Evolutionary conservation across 306 rosid genomes (phyloP).

Genomic region (Lathyrus tuberosus): DNA sequence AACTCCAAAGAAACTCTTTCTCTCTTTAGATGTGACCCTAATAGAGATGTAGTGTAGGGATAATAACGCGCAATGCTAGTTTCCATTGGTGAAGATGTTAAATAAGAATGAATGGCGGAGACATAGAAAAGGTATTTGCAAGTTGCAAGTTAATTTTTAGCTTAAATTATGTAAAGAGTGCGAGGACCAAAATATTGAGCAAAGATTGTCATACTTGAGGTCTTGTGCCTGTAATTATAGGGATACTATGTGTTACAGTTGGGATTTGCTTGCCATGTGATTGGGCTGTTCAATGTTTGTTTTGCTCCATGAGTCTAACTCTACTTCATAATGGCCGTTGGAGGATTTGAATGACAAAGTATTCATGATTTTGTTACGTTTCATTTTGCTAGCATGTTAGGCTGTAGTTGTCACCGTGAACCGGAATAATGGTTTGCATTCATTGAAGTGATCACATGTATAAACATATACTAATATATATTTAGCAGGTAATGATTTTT

Average conservation of each 20-base stretch:
- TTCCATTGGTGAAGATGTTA: background rate
- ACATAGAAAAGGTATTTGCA: background rate
- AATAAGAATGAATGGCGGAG: background rate
- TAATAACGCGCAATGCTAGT: background rate
- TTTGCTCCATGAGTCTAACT: background rate
- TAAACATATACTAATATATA: background rate
- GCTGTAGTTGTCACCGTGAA: background rate
- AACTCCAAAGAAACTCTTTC: background rate
- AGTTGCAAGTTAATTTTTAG: background rate
- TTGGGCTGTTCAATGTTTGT: background rate
- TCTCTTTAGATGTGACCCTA: background rate
- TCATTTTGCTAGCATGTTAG: background rate
- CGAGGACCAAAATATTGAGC: background rate
- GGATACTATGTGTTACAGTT: background rate
- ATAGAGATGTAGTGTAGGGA: background rate
- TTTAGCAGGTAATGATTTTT: too few relatives aligned
- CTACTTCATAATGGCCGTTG: background rate
- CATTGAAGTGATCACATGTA: background rate
- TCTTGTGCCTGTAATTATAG: background rate
- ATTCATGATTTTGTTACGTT: background rate
- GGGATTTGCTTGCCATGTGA: background rate
- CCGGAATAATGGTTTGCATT: background rate
- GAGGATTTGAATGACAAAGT: background rate
- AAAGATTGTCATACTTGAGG: background rate
- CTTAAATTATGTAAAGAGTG: background rate